Evolutionary conservation across 2,329 filamentous ascomycete species (phyloP).

Genomic region (Fusarium tanahbumbuense): DNA sequence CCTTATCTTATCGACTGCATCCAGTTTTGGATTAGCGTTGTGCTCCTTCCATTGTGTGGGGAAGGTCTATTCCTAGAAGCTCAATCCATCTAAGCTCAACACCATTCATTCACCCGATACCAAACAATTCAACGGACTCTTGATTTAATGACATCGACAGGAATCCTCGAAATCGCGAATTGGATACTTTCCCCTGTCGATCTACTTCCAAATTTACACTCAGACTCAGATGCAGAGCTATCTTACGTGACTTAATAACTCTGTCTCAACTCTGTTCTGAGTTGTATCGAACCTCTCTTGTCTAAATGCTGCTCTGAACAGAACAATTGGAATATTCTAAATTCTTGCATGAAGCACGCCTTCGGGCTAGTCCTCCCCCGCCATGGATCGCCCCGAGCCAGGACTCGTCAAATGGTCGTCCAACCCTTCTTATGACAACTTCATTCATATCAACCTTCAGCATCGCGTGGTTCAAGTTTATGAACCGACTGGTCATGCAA

Average conservation of each 20-base stretch:
- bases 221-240: background rate
- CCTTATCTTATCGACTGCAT: slow-evolving; percentile 44
- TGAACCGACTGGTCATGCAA: slow-evolving; percentile 69
- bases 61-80: slow-evolving; percentile 28
- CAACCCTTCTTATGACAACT: slow-evolving; percentile 67
- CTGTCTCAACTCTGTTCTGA: slow-evolving; percentile 12
- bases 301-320: background rate
- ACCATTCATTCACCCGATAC: slow-evolving; percentile 4
- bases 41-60: slow-evolving; percentile 17
- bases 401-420: slow-evolving; percentile 76
- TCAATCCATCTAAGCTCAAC: slow-evolving; percentile 32
- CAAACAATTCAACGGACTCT: background rate
- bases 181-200: background rate
- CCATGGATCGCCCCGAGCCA: slow-evolving; percentile 69
- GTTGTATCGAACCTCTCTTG: slow-evolving; percentile 4
- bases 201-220: background rate
- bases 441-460: slow-evolving; percentile 73
- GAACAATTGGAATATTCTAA: background rate
- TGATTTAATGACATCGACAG: slow-evolving; percentile 22
- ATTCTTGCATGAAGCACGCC: background rate
- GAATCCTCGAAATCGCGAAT: background rate
- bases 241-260: slow-evolving; percentile 12
- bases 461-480: slow-evolving; percentile 72
- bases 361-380: slow-evolving; percentile 27
- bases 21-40: slow-evolving; percentile 33